These are phyloP conservation scores for Sporisorium exsertum DNA, from an alignment of 1,284 basidiomycete species.

Conservation along the genomic window DNA sequence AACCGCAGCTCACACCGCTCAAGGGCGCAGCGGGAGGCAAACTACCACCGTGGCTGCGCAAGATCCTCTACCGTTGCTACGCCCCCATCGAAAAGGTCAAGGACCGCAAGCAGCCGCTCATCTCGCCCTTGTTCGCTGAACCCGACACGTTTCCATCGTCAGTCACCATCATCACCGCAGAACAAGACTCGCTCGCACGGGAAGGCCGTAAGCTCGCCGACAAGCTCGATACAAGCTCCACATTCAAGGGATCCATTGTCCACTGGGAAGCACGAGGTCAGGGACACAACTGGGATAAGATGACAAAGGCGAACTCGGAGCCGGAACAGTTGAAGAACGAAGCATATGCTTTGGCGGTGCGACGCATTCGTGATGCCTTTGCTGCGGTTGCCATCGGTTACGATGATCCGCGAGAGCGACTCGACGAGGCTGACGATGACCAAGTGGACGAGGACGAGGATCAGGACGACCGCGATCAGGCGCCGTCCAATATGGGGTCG, in stretches of 20 bases:
- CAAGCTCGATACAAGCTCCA: conserved; percentile 9
- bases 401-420: conserved; percentile 10
- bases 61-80: conserved; percentile 47
- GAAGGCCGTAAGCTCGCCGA: conserved; percentile 41
- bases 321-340: conserved; percentile 41
- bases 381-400: conserved; percentile 24
- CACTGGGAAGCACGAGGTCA: conserved; percentile 53
- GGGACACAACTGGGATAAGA: conserved; percentile 59
- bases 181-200: conserved; percentile 45
- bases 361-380: conserved; percentile 41
- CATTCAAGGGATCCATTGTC: conserved; percentile 25
- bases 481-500: not conserved
- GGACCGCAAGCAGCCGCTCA: conserved; percentile 42
- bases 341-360: conserved; percentile 37
- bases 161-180: conserved; percentile 47
- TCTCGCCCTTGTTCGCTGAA: conserved; percentile 48
- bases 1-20: conserved; percentile 42
- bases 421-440: conserved; percentile 19
- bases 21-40: conserved; percentile 44
- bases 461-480: not conserved
- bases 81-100: conserved; percentile 30
- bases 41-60: conserved; percentile 41
- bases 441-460: conserved; percentile 21
- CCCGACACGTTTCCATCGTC: conserved; percentile 29
- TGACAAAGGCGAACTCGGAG: conserved; percentile 30